Evolutionary conservation across 1,284 basidiomycete genomes (phyloP), one percentile per base, ranked within the genome.

Genomic region (Vanrija humicola): DNA sequence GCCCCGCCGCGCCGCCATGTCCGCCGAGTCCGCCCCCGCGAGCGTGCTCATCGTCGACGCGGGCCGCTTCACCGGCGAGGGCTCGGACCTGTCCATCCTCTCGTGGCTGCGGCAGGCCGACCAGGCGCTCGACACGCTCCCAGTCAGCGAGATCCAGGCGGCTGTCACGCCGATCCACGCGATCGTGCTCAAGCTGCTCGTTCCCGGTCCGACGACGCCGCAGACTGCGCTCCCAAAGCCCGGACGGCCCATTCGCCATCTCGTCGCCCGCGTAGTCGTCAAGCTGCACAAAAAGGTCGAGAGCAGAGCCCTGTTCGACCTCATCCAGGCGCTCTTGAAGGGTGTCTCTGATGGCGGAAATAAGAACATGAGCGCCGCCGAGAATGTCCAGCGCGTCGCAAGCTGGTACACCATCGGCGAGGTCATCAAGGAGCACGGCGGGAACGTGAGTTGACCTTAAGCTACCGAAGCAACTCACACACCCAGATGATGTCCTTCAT

Each of bases 401-500:
- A 67, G 69, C 54, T 78, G 77, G 69, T 90, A 88, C 64, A 86
- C 86, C 58, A 82, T 93, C 26, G 93, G 91, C 14, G 90, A 95
- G 70, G 78, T 97, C 14, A 95, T 97, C 86, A 83, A 80, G 43
- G 80, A 81, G 9, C 87, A 88, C 65, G 94, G 95, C 4, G 81
- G 85, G 6, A 89, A 94, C 77, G 90, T 88, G 66, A 59, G 84
- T 70, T 28, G 25, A 19, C 21, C 5, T 5, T 23, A 2, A 23
- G 39, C 6, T 6, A 9, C 5, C 48, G 6, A 15, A 5, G 3
- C 23, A 9, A 45, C 26, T 40, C 3, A 54, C 43, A 1, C 48
- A 12, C 34, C 16, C 64, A 96, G 87, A 86, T 93, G 72, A 97
- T 96, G 93, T 95, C 91, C 0, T 87, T 92, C 65, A 88, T 93